Evolutionary conservation across 2,329 filamentous ascomycete species (phyloP), one percentile per base, ranked within the genome.

Genomic region (Pleomassaria siparia): DNA sequence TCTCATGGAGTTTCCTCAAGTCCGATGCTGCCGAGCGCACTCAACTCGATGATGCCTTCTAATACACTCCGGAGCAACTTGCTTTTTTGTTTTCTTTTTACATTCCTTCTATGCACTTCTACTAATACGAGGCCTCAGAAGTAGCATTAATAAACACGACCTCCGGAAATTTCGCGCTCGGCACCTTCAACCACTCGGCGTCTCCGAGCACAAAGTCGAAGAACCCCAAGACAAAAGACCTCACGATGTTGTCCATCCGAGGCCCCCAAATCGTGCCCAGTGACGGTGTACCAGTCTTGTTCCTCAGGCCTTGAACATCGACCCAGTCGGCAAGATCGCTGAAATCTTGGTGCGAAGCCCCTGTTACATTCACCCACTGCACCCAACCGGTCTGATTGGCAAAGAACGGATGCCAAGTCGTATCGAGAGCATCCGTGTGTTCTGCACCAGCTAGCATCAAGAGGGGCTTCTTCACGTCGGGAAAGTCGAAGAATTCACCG

Each of bases 261-360:
- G 52, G 47, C 2, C 39, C 50, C 54, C 49, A 55, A 20, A 62
- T 53, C 9, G 46, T 33, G 2, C 53, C 58, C 36, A 58, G 20
- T 8, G 46, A 40, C 21, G 47, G 46, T n/a, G 47, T 51, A 18
- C 39, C 41, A 1, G 51, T 59, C 35, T 47, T 30, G 3, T 56
- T 57, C 24, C 51, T 45, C 25, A 53, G 21, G 12, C 53, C 58
- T 22, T 56, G 45, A 9, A 60, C 35, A 43, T 66, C 61, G 1
- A 63, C 53, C 57, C 61, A 60, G 11, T 53, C 35, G 16, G 49
- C 46, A 12, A 66, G 15, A 47, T 66, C 63, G 11, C 53, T 47
- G 29, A 55, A 62, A 21, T 63, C 55, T 13, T 55, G 49, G 43
- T 66, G 63, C 0, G 49, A 46, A 20, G 15, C 20, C 1, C 60